A percentile compares a stretch with the other conserved stretches of the same genome.
Conservation (phyloP, 805 yeast genomes). For the Lachancea mirantina region DNA sequence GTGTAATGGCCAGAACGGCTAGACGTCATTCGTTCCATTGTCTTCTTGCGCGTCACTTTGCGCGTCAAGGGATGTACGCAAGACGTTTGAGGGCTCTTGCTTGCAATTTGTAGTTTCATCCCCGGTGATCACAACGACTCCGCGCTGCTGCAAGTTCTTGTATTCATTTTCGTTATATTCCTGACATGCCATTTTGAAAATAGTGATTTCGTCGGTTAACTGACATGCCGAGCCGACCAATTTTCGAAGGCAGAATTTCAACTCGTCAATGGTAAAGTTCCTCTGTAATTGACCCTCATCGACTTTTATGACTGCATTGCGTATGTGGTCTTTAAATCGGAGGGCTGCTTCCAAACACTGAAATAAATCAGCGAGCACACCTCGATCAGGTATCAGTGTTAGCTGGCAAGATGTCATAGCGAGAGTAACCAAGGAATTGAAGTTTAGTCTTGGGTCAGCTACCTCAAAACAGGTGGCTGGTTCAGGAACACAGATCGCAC, state of each 20-base stretch:
- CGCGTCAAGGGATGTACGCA: too few relatives aligned
- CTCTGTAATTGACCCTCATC: conserved; percentile 16
- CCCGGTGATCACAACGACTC: conserved; percentile 7
- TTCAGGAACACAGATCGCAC: conserved; percentile 42
- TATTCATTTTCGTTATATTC: conserved; percentile 3
- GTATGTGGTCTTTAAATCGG: conserved; percentile 12
- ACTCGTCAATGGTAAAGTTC: conserved; percentile 21
- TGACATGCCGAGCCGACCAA: conserved; percentile 37
- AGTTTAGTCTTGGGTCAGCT: too few relatives aligned
- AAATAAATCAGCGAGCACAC: conserved; percentile 11
- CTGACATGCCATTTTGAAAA: conserved; percentile 13
- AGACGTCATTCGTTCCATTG: too few relatives aligned
- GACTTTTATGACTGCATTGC: conserved; percentile 10
- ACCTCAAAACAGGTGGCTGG: conserved; percentile 15
- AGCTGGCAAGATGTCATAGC: conserved; percentile 16
- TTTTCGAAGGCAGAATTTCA: conserved; percentile 42
- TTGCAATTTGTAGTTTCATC: conserved; percentile 2
- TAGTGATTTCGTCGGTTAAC: conserved; percentile 9
- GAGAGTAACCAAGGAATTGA: conserved; percentile 14
- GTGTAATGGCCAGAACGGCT: too few relatives aligned
- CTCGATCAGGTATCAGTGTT: conserved; percentile 18
- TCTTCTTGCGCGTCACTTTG: too few relatives aligned
- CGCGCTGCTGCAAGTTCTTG: conserved; percentile 1
- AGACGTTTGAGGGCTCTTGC: too few relatives aligned
- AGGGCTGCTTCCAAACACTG: conserved; percentile 11